Evolutionary conservation across 768 basidiomycete species (phyloP), one percentile per base, ranked within the genome.

Genomic region (Coprinopsis sp.): DNA sequence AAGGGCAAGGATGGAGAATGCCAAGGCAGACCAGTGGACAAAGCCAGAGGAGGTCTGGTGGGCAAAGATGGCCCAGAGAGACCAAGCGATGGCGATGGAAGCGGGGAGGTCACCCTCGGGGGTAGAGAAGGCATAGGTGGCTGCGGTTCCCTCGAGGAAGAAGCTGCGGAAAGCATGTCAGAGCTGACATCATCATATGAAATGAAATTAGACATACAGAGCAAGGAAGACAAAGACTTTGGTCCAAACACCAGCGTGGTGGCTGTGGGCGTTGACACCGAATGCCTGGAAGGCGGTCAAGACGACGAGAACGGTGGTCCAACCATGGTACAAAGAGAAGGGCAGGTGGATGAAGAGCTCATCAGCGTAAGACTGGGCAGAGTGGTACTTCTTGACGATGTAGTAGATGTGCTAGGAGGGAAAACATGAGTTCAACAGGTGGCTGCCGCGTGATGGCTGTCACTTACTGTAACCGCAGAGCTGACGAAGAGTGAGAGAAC

Each of bases 201-300:
- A 25, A 31, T 8, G n/a, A 25, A 47, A 48, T 54, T 29, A 51
- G 23, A 69, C 85, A 58, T 67, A 89, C 82, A 95, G 71, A 33
- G 78, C 88, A 23, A 97, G 81, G 81, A 96, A 93, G 49, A 93
- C 95, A 55, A 94, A 91, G 60, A 95, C 83, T 60, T 94, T 93
- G 60, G 91, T 94, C 84, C 90, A 92, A 47, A 92, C 68, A 31
- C 92, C 91, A 3, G 90, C 83, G 25, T 61, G 66, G 47, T 86
- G 70, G 49, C 61, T 64, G 49, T 72, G 59, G 0, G 87, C 82
- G 61, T 94, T 76, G 50, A 83, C 80, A 53, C 95, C 94, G 56
- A 94, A 94, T 0, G 91, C 91, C 54, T 91, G 84, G 58, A 94
- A 94, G 2, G 76, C 87, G 33, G 87, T 84, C 53, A 93, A 65